phyloP scores from a whole-genome alignment of 2,329 filamentous ascomycete species.

The Talaromyces sp. region DNA sequence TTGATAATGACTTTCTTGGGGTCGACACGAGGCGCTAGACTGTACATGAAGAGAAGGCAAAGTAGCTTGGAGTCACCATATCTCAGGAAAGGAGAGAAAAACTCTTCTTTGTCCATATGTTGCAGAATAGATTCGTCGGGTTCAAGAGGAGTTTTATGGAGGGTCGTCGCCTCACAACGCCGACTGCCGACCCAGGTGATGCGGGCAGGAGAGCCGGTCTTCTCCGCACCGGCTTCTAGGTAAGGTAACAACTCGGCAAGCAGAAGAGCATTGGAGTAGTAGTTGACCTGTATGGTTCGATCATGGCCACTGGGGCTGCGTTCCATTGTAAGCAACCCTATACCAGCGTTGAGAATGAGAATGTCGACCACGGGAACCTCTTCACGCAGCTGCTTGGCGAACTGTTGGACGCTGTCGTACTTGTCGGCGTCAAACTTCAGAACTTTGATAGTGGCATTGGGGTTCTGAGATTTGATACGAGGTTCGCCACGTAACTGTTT shows the following conservation, averaged over 20 bases:
- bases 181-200: constrained; percentile 20
- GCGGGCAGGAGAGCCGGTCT: constrained; percentile 9
- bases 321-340: constrained; percentile 13
- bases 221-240: constrained; percentile 16
- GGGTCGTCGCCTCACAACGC: constrained; percentile 4
- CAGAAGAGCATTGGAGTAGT: constrained; percentile 21
- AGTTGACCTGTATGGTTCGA: constrained; percentile 31
- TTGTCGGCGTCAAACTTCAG: constrained; percentile 16
- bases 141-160: constrained; percentile 8
- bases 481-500: background rate
- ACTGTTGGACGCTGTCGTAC: constrained; percentile 16
- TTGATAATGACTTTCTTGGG: constrained; percentile 18
- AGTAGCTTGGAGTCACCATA: constrained; percentile 19
- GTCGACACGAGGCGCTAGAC: constrained; percentile 16
- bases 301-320: constrained; percentile 29
- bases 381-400: constrained; percentile 13
- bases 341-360: constrained; percentile 21
- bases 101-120: constrained; percentile 13
- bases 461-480: constrained; percentile 6
- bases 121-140: constrained; percentile 4
- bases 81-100: constrained; percentile 1
- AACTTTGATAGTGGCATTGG: constrained; percentile 11
- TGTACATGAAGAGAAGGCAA: constrained; percentile 20
- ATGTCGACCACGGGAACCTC: constrained; percentile 17
- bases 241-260: constrained; percentile 22